Conservation (phyloP, 352 stramenopile species). For the Phytophthora hibernalis region DNA sequence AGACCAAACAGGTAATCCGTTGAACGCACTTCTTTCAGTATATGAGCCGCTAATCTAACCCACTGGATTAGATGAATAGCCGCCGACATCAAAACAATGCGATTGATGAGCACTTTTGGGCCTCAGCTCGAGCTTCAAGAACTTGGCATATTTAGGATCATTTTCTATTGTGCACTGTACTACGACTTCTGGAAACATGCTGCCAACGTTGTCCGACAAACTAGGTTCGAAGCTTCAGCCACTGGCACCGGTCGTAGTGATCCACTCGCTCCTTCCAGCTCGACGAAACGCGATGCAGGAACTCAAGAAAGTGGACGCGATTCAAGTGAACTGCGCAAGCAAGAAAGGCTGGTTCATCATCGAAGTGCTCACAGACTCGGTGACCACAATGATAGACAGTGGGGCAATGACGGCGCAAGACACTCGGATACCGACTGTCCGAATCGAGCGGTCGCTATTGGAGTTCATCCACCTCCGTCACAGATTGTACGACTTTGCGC, state of each 20-base stretch:
- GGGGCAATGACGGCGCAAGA: constrained; percentile 1
- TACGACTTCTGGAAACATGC: constrained; percentile 10
- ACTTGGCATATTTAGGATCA: background rate
- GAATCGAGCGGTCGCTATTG: constrained; percentile 22
- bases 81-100: background rate
- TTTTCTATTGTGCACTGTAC: constrained; percentile 15
- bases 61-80: constrained; percentile 20
- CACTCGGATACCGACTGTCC: constrained; percentile 11
- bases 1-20: background rate
- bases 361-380: constrained; percentile 22
- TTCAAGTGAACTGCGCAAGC: constrained; percentile 11
- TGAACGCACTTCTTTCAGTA: constrained; percentile 5
- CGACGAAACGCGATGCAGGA: constrained; percentile 26
- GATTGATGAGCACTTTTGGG: background rate
- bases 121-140: background rate
- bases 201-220: constrained; percentile 31
- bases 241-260: constrained; percentile 15
- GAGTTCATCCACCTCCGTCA: constrained; percentile 32
- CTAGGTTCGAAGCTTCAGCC: constrained; percentile 24
- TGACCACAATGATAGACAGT: background rate
- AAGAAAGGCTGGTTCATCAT: constrained; percentile 26
- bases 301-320: constrained; percentile 27
- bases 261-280: constrained; percentile 10
- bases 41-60: constrained; percentile 18
- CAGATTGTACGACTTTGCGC: constrained; percentile 27